Conservation (phyloP, 2,329 filamentous ascomycete species). For the Pestalotiopsis sp. region DNA sequence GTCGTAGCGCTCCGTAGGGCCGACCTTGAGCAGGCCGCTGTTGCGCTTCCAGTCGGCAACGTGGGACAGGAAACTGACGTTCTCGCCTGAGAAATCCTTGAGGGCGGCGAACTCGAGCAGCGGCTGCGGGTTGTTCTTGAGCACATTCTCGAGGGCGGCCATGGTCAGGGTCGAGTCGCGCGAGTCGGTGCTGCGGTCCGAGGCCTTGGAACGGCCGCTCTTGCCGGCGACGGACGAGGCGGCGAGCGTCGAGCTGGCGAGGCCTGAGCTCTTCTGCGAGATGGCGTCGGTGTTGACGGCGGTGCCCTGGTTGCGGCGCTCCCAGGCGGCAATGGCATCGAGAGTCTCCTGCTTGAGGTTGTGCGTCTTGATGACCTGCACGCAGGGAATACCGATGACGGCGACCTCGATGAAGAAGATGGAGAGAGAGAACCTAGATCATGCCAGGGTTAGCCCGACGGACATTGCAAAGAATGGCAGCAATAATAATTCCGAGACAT, state of each 20-base stretch:
- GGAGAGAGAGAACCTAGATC: slow-evolving; percentile 56
- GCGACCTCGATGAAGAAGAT: slow-evolving; percentile 67
- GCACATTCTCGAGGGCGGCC: slow-evolving; percentile 50
- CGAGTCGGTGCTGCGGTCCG: slow-evolving; percentile 10
- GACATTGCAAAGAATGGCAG: not conserved
- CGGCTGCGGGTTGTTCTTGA: slow-evolving; percentile 47
- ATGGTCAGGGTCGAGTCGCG: slow-evolving; percentile 22
- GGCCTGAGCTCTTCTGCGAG: slow-evolving; percentile 26
- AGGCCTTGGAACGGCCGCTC: slow-evolving; percentile 17
- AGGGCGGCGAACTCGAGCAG: slow-evolving; percentile 56
- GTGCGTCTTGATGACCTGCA: slow-evolving; percentile 53
- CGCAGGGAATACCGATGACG: slow-evolving; percentile 65
- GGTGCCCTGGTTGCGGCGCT: slow-evolving; percentile 39
- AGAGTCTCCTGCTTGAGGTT: slow-evolving; percentile 50
- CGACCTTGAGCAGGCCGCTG: slow-evolving; percentile 11
- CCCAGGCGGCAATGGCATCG: slow-evolving; percentile 52
- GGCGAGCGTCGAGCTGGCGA: slow-evolving; percentile 13
- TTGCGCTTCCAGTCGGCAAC: slow-evolving; percentile 47
- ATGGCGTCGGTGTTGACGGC: slow-evolving; percentile 36
- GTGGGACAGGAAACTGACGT: slow-evolving; percentile 57
- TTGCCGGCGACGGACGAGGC: slow-evolving; percentile 18
- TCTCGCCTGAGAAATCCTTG: slow-evolving; percentile 61
- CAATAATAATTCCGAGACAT: slow-evolving; percentile 29
- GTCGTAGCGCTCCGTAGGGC: slow-evolving; percentile 10
- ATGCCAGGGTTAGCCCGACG: slow-evolving; percentile 8